A percentile compares a stretch with the other conserved stretches of the same genome.
Evolutionary conservation across 805 yeast species (phyloP).

Genomic region (Candida lessepsii): DNA sequence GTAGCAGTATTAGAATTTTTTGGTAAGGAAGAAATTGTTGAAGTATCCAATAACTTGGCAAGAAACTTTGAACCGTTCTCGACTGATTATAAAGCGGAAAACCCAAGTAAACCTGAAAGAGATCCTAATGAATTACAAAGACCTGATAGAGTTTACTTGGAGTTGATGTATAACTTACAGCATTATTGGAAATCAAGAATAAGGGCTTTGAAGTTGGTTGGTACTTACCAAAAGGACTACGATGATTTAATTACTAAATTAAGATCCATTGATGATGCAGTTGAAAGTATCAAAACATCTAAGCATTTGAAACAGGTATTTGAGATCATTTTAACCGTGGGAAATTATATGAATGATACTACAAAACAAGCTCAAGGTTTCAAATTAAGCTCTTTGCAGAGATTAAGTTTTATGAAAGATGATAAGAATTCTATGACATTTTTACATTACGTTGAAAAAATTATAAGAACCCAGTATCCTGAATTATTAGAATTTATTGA

Average conservation of each 20-base stretch:
- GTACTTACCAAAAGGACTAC: constrained; percentile 64
- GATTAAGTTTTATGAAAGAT: constrained; percentile 71
- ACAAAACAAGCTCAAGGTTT: constrained; percentile 70
- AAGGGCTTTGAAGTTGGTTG: constrained; percentile 54
- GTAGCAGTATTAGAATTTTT: constrained; percentile 66
- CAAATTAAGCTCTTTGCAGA: constrained; percentile 63
- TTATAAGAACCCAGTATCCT: constrained; percentile 64
- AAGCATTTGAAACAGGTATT: constrained; percentile 55
- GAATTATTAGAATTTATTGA: constrained; percentile 59
- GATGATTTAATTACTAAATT: constrained; percentile 58
- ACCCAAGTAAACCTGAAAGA: constrained; percentile 43
- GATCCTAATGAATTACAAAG: constrained; percentile 60
- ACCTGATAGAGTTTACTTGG: constrained; percentile 68
- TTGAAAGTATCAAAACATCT: constrained; percentile 52
- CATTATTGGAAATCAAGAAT: constrained; percentile 70
- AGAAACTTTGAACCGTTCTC: constrained; percentile 65
- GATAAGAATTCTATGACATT: constrained; percentile 67
- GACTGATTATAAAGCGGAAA: constrained; percentile 41
- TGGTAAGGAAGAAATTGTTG: constrained; percentile 61
- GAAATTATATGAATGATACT: constrained; percentile 76
- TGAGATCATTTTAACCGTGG: constrained; percentile 67
- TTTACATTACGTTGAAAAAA: constrained; percentile 70
- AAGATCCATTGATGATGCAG: constrained; percentile 57
- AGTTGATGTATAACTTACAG: constrained; percentile 63
- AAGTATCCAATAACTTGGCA: constrained; percentile 54